Evolutionary conservation across 768 basidiomycete species (phyloP), one percentile per base, ranked within the genome.

Genomic region (Boletus edulis): DNA sequence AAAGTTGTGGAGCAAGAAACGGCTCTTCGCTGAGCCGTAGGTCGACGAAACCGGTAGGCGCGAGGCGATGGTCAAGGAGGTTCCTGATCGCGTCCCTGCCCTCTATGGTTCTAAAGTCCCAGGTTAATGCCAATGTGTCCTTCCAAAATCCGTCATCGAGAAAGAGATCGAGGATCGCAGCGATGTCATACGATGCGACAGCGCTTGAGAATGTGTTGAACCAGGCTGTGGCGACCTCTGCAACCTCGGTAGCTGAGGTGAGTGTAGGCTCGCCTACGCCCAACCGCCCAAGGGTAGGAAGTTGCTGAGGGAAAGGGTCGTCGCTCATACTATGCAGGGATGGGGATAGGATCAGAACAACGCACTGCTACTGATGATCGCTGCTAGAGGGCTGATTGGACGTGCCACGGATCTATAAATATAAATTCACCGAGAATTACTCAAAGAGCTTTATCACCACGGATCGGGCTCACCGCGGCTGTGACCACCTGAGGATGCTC

Each of bases 101-200:
- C 29, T 71, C 67, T 60, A 82, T 75, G 1, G 79, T 78, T 32
- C 79, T 75, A 54, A 85, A 78, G 61, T 81, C 76, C 76, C 78
- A 82, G 2, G 84, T 85, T 9, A 85, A 57, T 0, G 78, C 72
- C 13, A 82, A 67, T 17, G 75, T 66, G 58, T 85, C 83, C 18
- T 82, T 71, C 83, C 82, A 85, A 54, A 77, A 69, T 1, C 62
- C 65, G 5, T 67, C 57, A 2, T 61, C 64, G 4, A 69, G 60
- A 29, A 68, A 69, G 22, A 70, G 67, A 47, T 67, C 54, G 10
- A 64, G 49, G 42, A 66, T 57, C 15, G 15, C 49, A 5, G 41
- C 6, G 24, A 57, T 49, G 35, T 69, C 43, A 22, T 46, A 54
- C 22, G 55, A 59, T 22, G 48, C 27, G 14, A 71, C 43, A 7